Percentiles rank a stretch among this genome's conserved stretches.
phyloP scores from a whole-genome alignment of 2,329 filamentous ascomycete species.

The Hypocrella siamensis region DNA sequence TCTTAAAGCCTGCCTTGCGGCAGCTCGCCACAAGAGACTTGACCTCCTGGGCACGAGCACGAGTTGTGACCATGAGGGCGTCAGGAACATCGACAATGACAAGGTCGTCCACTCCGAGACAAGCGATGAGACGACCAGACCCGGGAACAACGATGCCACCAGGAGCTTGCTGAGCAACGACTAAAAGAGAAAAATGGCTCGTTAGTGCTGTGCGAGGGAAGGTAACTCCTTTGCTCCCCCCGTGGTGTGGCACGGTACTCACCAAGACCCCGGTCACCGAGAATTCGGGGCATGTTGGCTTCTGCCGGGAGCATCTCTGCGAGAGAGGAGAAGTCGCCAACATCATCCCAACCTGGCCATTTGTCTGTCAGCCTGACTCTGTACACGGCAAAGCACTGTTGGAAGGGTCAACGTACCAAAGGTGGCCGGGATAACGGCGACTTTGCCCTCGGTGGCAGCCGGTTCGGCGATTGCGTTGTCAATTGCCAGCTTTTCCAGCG shows the following conservation, averaged over 20 bases:
- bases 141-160: conserved; percentile 11
- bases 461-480: conserved; percentile 13
- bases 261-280: conserved; percentile 10
- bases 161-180: conserved; percentile 11
- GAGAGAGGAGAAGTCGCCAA: conserved; percentile 12
- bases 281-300: conserved; percentile 9
- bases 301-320: conserved; percentile 12
- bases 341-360: conserved; percentile 13
- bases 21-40: conserved; percentile 12
- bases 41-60: conserved; percentile 12
- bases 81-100: conserved; percentile 12
- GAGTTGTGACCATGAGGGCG: conserved; percentile 12
- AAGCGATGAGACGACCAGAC: conserved; percentile 11
- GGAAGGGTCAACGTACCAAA: conserved; percentile 6
- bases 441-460: conserved; percentile 11
- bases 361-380: too few relatives aligned
- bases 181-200: too few relatives aligned
- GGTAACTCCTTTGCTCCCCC: too few relatives aligned
- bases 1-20: conserved; percentile 9
- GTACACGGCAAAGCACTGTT: too few relatives aligned
- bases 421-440: conserved; percentile 11
- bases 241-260: neutral
- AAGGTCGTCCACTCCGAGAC: conserved; percentile 11
- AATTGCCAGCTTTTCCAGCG: conserved; percentile 11
- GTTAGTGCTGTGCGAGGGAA: too few relatives aligned